phyloP scores from a whole-genome alignment of 768 basidiomycete genomes.

The Rhodotorula paludigena region DNA sequence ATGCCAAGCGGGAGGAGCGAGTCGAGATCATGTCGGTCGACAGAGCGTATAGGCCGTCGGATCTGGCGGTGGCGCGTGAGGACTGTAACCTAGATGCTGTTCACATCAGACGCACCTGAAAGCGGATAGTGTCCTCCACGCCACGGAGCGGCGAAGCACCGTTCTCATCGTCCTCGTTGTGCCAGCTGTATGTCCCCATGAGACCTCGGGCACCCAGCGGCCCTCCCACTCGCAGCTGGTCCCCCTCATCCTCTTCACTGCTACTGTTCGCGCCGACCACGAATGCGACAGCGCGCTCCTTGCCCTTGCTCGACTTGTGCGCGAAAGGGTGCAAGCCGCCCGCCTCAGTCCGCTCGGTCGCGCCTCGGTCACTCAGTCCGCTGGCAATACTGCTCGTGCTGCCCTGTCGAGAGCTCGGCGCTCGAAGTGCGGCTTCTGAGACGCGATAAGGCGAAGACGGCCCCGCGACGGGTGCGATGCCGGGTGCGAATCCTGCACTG shows the following conservation, averaged over 20 bases:
- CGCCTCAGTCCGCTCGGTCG: too few relatives aligned
- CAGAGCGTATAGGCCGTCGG: conserved; percentile 7
- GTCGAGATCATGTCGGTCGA: conserved; percentile 45
- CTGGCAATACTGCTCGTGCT: too few relatives aligned
- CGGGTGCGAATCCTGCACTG: too few relatives aligned
- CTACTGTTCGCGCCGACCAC: conserved; percentile 19
- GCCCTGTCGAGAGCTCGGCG: too few relatives aligned
- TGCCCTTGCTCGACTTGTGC: conserved; percentile 10
- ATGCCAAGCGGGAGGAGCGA: conserved; percentile 46
- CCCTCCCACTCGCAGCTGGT: neutral
- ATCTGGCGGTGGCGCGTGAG: neutral
- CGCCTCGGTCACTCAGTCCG: too few relatives aligned
- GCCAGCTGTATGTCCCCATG: neutral
- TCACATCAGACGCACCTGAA: conserved; percentile 14
- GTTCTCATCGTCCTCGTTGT: too few relatives aligned
- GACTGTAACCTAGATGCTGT: neutral
- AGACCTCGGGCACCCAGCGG: neutral
- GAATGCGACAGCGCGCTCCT: conserved; percentile 29
- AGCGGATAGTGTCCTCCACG: conserved; percentile 18
- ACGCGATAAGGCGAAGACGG: too few relatives aligned
- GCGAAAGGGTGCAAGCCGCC: too few relatives aligned
- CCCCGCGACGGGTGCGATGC: too few relatives aligned
- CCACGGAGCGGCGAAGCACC: too few relatives aligned
- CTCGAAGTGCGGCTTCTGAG: too few relatives aligned
- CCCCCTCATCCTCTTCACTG: conserved; percentile 6